Base-by-base conservation (phyloP, 768 basidiomycete genomes). In the Agrocybe praecox region DNA sequence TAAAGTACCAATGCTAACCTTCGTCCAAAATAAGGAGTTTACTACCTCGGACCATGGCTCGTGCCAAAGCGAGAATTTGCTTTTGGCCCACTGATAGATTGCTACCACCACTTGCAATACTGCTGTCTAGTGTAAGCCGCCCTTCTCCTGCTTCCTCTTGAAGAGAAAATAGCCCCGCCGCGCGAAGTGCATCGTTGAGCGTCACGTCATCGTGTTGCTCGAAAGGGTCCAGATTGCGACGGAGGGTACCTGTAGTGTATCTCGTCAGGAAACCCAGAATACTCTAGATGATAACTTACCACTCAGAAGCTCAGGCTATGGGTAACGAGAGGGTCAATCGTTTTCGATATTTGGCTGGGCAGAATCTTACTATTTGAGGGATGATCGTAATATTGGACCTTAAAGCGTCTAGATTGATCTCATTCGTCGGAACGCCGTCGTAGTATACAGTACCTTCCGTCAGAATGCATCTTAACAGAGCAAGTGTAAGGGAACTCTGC, bases 51-150 rank as follows among this genome's bases (percentile, higher is more conserved):
- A 88, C 71, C 54, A 88, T 78, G 1, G 87, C 87, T 33, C 86
- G 76, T 6, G 87, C 86, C 62, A 89, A 75, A 9, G 87, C 85
- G 50, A 89, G 79, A 44, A 89, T 79, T 63, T 94, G 90, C 14
- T 89, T 71, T 64, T 92, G 89, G 18, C 91, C 91, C 45, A 89
- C 85, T 1, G 87, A 89, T 60, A 92, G 82, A 67, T 92, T 92
- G 18, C 77, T 69, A 7, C 90, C 90, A 9, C 88, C 88, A 7
- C 74, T 74, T 17, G 76, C 63, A 43, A 84, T 73, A 12, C 65
- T 56, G 22, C 70, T 79, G 40, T 84, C 81, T 22, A 85, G 68
- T 15, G 74, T 76, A 42, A 82, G 67, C 73, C 75, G 49, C 70
- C 80, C 59, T 82, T 84, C 67, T 72, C 80, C 56, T 70, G 80